Base-by-base conservation (phyloP, 257 asterid genomes). In the Datura wrightii region DNA sequence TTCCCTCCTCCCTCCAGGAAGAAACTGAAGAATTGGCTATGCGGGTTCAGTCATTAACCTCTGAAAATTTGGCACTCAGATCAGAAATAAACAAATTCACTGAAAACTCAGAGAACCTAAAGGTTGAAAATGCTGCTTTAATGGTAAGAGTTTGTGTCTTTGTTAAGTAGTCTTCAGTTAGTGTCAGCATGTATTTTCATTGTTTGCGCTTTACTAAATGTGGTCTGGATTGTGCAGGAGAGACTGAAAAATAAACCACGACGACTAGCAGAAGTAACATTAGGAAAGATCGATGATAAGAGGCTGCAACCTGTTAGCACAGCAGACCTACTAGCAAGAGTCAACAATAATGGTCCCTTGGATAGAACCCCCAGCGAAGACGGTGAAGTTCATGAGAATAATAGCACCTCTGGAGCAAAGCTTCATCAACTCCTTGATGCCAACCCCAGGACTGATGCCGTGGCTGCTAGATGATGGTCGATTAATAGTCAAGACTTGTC, bases 21-120 rank as follows among this genome's bases (percentile, higher is more conserved):
- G 99, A 97, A 92, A 79, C 97, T 3, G 99, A 92, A 88, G 99
- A 97, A 84, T 92, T 97, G 56, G 91, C 95, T 41, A 86, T 72
- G 85, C 92, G 85, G 80, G 99, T 97, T 85, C 94, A 91, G 79
- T 86, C 91, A 8, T 90, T 97, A 76, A 86, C 87, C 79, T 76
- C 94, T 4, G 99, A 95, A 92, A 97, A 95, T 62, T 18, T 90
- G 88, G 83, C 90, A 9, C 97, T 97, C 85, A 93, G 90, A 90
- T 91, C 98, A 1, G 99, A 95, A 89, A 85, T 92, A 5, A 87
- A 83, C 52, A 91, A 88, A 80, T 58, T 95, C 83, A 87, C 79
- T 53, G 93, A 92, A 79, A 90, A 84, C 87, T 89, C 97, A 1
- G 92, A 88, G 88, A 91, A 88, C 69, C 91, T 97, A 85, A 92